phyloP scores from a whole-genome alignment of 768 basidiomycete genomes.

The Trametes cubensis region DNA sequence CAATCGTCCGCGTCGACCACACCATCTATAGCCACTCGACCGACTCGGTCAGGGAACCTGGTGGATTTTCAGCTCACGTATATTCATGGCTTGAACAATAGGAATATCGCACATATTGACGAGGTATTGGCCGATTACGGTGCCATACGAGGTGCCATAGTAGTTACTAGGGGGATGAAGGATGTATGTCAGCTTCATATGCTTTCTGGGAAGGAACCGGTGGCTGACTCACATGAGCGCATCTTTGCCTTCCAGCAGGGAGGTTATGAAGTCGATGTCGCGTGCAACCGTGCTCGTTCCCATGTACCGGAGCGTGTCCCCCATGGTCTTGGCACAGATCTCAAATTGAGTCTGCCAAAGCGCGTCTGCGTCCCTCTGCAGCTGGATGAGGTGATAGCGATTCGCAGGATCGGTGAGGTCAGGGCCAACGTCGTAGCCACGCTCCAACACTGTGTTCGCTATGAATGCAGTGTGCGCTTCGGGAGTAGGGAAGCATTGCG shows the following conservation, averaged over 20 bases:
- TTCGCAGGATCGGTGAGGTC: slow-evolving; percentile 29
- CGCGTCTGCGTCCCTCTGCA: slow-evolving; percentile 29
- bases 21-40: slow-evolving; percentile 36
- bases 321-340: slow-evolving; percentile 33
- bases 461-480: slow-evolving; percentile 30
- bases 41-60: slow-evolving; percentile 38
- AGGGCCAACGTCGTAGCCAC: slow-evolving; percentile 30
- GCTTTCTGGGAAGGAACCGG: too few species aligned
- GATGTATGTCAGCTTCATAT: neutral
- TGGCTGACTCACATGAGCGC: slow-evolving; percentile 30
- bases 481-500: slow-evolving; percentile 32
- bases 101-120: slow-evolving; percentile 35
- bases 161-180: slow-evolving; percentile 29
- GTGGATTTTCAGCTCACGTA: neutral
- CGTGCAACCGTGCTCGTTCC: slow-evolving; percentile 38
- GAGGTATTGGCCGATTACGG: slow-evolving; percentile 36
- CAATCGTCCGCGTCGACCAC: slow-evolving; percentile 35
- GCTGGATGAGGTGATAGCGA: slow-evolving; percentile 26
- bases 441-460: slow-evolving; percentile 32
- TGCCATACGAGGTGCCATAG: slow-evolving; percentile 38
- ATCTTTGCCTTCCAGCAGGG: slow-evolving; percentile 32
- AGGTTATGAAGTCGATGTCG: slow-evolving; percentile 35
- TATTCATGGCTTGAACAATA: too few species aligned
- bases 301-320: slow-evolving; percentile 33
- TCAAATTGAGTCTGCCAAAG: slow-evolving; percentile 30